Conservation (phyloP, 345 rosid species). For the Euclidium syriacum region DNA sequence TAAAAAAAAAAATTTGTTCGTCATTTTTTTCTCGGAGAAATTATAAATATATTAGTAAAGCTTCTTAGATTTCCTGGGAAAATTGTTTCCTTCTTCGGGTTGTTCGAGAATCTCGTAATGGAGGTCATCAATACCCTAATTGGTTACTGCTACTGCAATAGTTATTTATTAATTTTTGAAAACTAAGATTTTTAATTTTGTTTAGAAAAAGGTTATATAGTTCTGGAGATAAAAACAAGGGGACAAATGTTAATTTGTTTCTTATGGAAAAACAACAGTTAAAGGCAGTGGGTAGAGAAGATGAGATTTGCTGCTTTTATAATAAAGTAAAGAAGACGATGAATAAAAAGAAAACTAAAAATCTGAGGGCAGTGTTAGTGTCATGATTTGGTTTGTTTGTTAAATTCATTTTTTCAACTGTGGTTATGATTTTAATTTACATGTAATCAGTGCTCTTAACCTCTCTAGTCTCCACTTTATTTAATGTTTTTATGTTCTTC, state of each 20-base stretch:
- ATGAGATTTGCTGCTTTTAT: constrained; percentile 30
- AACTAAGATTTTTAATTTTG: neutral
- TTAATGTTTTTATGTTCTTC: neutral
- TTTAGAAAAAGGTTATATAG: neutral
- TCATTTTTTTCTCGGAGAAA: no score
- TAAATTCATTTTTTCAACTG: constrained; percentile 17
- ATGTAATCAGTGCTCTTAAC: constrained; percentile 30
- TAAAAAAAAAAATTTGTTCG: neutral
- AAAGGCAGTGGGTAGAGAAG: constrained; percentile 25
- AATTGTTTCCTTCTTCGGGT: neutral
- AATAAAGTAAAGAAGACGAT: constrained; percentile 7
- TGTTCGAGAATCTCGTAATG: constrained; percentile 12
- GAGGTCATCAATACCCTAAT: neutral
- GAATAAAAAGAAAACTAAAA: neutral
- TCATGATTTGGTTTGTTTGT: constrained; percentile 43
- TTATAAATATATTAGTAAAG: constrained; percentile 15
- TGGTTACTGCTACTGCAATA: neutral
- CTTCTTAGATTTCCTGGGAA: neutral
- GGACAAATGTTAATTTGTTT: neutral
- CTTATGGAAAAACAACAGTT: constrained; percentile 25
- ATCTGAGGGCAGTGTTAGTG: constrained; percentile 29
- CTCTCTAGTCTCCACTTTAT: constrained; percentile 8
- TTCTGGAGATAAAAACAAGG: neutral
- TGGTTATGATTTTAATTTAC: constrained; percentile 35
- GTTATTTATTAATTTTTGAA: neutral